Conservation (phyloP, 345 rosid genomes). For the Lepidium africanum region DNA sequence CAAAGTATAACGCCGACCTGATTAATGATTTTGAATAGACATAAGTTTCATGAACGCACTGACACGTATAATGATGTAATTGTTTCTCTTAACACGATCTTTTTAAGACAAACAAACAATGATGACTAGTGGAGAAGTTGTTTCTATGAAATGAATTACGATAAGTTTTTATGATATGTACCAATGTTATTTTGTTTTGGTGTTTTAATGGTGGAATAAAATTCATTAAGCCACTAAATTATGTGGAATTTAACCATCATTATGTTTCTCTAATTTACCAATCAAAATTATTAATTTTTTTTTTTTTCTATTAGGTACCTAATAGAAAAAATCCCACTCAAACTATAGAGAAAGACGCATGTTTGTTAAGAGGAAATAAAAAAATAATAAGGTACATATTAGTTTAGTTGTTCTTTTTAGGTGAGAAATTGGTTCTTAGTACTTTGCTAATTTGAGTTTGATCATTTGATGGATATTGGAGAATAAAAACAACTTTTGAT, state of each 20-base stretch:
- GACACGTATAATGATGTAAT: background rate
- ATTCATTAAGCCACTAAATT: background rate
- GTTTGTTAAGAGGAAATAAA: background rate
- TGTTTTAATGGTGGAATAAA: background rate
- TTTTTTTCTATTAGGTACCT: background rate
- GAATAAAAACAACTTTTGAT: conserved; percentile 2
- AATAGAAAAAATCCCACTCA: background rate
- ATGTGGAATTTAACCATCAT: background rate
- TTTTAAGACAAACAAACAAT: background rate
- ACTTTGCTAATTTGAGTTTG: conserved; percentile 28
- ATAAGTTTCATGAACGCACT: background rate
- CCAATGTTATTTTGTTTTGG: too few relatives aligned
- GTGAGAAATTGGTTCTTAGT: conserved; percentile 23
- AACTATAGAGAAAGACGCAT: background rate
- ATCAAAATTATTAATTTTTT: background rate
- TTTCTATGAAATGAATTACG: background rate
- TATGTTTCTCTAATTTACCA: background rate
- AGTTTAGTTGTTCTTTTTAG: conserved; percentile 19
- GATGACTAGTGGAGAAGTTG: background rate
- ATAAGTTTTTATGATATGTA: too few relatives aligned
- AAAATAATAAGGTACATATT: background rate
- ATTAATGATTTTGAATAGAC: background rate
- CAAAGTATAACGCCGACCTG: conserved; percentile 12
- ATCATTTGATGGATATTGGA: conserved; percentile 14
- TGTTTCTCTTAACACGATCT: background rate